These are phyloP conservation scores for Pelargonium myrrhifolium DNA, from an alignment of 441 rosid genomes.

Conservation along the genomic window DNA sequence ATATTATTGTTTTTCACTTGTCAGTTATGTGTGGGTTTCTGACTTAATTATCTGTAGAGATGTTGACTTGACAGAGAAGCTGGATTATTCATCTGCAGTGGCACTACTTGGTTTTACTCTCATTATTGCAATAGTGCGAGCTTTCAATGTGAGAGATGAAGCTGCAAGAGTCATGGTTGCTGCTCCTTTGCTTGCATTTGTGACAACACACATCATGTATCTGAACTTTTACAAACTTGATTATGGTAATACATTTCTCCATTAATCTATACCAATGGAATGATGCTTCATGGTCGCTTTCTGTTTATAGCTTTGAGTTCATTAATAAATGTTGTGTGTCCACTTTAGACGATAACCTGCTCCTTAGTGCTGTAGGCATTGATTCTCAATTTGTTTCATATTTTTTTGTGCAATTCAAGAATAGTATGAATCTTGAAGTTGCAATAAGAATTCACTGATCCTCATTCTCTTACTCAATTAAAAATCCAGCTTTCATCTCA, in stretches of 20 bases:
- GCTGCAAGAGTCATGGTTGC: conserved; percentile 56
- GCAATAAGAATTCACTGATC: too few species aligned
- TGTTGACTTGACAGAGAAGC: conserved; percentile 52
- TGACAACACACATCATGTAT: conserved; percentile 52
- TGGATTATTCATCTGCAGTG: conserved; percentile 54
- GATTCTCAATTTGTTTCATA: too few species aligned
- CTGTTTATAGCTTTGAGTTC: background rate
- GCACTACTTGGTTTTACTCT: conserved; percentile 40
- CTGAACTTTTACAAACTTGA: conserved; percentile 52
- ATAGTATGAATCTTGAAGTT: too few species aligned
- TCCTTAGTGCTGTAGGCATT: too few species aligned
- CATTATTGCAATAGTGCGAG: conserved; percentile 40
- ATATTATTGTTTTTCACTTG: background rate
- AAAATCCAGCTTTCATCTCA: too few species aligned
- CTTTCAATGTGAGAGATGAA: conserved; percentile 43
- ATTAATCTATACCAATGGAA: background rate
- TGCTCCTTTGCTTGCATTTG: conserved; percentile 53
- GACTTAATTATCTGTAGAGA: conserved; percentile 29
- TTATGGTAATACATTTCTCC: conserved; percentile 33
- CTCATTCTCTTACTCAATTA: too few species aligned
- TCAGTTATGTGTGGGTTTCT: background rate
- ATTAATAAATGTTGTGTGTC: background rate
- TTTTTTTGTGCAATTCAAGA: too few species aligned
- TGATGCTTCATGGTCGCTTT: background rate
- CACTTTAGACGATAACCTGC: too few species aligned